Conservation (phyloP, 2,329 filamentous ascomycete species). For the Rhynchosporium graminicola region DNA sequence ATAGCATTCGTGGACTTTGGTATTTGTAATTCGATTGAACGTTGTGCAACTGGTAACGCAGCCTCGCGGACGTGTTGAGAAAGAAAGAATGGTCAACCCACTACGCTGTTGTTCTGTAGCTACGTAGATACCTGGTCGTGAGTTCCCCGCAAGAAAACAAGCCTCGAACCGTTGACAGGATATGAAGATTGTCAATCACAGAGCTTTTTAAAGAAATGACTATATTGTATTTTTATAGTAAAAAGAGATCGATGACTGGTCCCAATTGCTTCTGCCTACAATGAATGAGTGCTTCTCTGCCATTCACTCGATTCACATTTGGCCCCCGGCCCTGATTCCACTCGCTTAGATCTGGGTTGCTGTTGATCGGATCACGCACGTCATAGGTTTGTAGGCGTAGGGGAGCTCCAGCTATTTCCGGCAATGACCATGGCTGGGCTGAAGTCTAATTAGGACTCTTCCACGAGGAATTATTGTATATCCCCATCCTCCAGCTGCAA, state of each 20-base stretch:
- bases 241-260: neutral
- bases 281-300: neutral
- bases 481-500: neutral
- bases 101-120: neutral
- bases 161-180: conserved; percentile 5
- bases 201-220: neutral
- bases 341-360: conserved; percentile 9
- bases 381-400: neutral
- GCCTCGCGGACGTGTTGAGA: conserved; percentile 16
- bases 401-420: conserved; percentile 10
- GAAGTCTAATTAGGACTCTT: neutral
- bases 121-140: conserved; percentile 4
- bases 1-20: conserved; percentile 23
- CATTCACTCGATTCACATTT: neutral
- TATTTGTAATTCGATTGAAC: neutral
- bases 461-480: neutral
- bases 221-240: neutral
- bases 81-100: conserved; percentile 11
- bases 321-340: neutral
- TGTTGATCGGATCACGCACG: conserved; percentile 13
- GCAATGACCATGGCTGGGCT: conserved; percentile 1
- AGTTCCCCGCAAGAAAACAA: conserved; percentile 21
- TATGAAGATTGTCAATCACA: neutral
- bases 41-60: conserved; percentile 4
- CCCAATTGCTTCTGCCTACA: neutral